A percentile compares a stretch with the other conserved stretches of the same genome.
Conservation (phyloP, 768 basidiomycete genomes). For the Boletus coccyginus region DNA sequence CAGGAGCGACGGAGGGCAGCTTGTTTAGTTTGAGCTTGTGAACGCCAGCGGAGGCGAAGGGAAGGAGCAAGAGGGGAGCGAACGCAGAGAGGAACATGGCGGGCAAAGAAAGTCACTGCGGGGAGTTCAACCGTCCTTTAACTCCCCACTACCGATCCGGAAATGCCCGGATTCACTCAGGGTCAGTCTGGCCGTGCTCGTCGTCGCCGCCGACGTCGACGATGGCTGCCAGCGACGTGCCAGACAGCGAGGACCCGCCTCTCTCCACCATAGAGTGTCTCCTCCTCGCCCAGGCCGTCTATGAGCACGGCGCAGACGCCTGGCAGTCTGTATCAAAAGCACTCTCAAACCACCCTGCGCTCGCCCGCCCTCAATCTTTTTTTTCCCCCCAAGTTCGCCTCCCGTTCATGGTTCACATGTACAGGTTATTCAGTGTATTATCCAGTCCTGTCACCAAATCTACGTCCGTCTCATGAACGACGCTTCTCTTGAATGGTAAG, state of each 20-base stretch:
- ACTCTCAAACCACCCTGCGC: conserved; percentile 68
- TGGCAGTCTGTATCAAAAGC: conserved; percentile 69
- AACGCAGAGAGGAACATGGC: conserved; percentile 45
- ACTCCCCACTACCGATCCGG: conserved; percentile 13
- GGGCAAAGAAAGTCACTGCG: conserved; percentile 10
- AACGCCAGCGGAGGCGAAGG: conserved; percentile 52
- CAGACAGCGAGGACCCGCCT: conserved; percentile 7
- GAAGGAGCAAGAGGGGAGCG: conserved; percentile 40
- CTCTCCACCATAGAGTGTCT: conserved; percentile 62
- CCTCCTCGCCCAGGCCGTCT: conserved; percentile 82
- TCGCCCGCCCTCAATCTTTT: conserved; percentile 57
- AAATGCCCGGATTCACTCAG: conserved; percentile 16
- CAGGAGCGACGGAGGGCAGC: conserved; percentile 57
- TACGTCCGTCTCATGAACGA: conserved; percentile 70
- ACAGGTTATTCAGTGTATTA: conserved; percentile 18
- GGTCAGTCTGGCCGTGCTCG: conserved; percentile 3
- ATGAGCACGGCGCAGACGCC: conserved; percentile 68
- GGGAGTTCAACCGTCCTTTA: conserved; percentile 21
- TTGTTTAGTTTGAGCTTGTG: conserved; percentile 92
- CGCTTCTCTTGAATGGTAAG: conserved; percentile 63
- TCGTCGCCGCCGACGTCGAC: conserved; percentile 9
- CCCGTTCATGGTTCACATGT: conserved; percentile 1
- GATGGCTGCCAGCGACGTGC: conserved; percentile 6
- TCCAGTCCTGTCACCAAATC: conserved; percentile 63
- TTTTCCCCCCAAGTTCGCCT: conserved; percentile 65